A percentile compares a stretch with the other conserved stretches of the same genome.
Conservation (phyloP, 2,329 filamentous ascomycete genomes). For the Colletotrichum sp. region DNA sequence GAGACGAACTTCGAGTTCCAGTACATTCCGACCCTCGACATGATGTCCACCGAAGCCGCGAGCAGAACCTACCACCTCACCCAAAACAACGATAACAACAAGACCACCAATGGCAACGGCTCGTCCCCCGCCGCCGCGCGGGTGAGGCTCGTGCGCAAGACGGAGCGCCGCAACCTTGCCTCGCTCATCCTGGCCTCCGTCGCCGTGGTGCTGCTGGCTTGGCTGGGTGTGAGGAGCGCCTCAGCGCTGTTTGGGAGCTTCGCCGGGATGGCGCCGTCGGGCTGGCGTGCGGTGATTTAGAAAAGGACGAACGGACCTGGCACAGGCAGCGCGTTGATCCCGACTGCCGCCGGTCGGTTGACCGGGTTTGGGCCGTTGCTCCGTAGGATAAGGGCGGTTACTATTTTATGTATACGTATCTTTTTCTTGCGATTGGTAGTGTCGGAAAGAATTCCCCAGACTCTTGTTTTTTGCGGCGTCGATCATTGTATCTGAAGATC, state of each 20-base stretch:
- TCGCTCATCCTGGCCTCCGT: conserved; percentile 45
- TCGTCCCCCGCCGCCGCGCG: conserved; percentile 35
- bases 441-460: background rate
- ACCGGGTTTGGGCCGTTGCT: background rate
- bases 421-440: background rate
- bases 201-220: conserved; percentile 28
- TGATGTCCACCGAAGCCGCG: conserved; percentile 35
- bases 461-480: background rate
- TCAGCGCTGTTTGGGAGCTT: conserved; percentile 4
- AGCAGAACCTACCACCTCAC: background rate
- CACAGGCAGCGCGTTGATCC: background rate
- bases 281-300: background rate
- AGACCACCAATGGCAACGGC: conserved; percentile 22
- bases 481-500: conserved; percentile 8
- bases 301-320: background rate
- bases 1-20: conserved; percentile 74
- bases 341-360: background rate
- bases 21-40: conserved; percentile 60
- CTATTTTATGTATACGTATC: background rate
- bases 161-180: conserved; percentile 42
- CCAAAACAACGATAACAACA: conserved; percentile 26
- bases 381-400: background rate
- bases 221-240: conserved; percentile 26
- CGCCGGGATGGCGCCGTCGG: background rate
- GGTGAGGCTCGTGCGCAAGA: conserved; percentile 32